Evolutionary conservation across 139 green algal genomes (phyloP).

Genomic region (Ulvella scutata): DNA sequence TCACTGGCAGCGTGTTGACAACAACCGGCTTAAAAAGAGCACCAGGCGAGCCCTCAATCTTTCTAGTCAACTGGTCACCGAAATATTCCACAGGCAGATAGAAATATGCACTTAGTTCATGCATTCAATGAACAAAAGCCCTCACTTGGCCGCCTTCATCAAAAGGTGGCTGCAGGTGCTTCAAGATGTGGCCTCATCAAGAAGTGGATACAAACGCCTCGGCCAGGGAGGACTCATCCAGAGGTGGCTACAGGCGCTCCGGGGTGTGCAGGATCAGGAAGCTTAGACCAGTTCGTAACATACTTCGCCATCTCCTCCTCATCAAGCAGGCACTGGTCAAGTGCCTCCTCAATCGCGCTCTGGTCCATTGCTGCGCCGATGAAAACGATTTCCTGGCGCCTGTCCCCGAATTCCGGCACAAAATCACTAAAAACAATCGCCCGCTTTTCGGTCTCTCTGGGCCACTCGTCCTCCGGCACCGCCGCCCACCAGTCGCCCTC

Average conservation of each 20-base stretch:
- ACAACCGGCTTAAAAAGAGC: no score
- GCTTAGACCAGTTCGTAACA: conserved; percentile 21
- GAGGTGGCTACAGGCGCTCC: background rate
- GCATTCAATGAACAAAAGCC: no score
- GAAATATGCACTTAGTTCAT: no score
- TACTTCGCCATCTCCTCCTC: conserved; percentile 63
- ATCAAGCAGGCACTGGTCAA: conserved; percentile 66
- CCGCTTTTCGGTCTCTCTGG: conserved; percentile 31
- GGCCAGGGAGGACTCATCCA: no score
- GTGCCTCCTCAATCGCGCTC: conserved; percentile 50
- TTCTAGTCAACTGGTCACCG: no score
- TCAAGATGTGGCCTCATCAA: no score
- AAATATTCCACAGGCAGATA: no score
- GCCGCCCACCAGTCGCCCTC: conserved; percentile 48
- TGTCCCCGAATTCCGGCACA: conserved; percentile 38
- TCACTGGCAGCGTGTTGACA: no score
- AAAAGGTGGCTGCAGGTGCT: no score
- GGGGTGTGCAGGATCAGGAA: conserved; percentile 9
- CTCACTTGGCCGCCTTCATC: no score
- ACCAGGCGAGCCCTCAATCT: no score
- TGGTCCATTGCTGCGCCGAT: conserved; percentile 69
- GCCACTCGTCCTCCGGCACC: conserved; percentile 67
- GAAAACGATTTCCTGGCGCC: conserved; percentile 90
- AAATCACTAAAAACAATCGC: conserved; percentile 31
- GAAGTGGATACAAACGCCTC: no score